Evolutionary conservation across 2,329 filamentous ascomycete genomes (phyloP).

Genomic region (Ophiostoma ips): DNA sequence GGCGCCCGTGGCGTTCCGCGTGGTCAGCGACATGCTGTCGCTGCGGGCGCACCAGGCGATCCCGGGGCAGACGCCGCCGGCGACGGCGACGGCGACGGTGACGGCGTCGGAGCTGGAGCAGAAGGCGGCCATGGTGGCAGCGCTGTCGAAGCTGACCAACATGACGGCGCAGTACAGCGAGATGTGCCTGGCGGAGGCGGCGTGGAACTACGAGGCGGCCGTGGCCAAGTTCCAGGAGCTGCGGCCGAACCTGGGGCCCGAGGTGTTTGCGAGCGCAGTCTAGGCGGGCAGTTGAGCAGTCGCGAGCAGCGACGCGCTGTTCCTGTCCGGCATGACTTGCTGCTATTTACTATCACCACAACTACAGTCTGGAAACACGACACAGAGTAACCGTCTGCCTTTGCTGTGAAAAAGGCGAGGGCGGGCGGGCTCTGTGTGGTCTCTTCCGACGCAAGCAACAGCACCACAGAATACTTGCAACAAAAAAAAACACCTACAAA

Average conservation of each 20-base stretch:
- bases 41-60: conserved; percentile 50
- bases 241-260: conserved; percentile 1
- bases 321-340: no score
- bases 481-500: no score
- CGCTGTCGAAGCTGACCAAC: conserved; percentile 62
- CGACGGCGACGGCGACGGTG: conserved; percentile 8
- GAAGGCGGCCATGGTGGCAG: conserved; percentile 56
- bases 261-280: background rate
- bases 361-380: no score
- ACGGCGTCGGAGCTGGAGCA: conserved; percentile 22
- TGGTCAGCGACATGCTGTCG: conserved; percentile 67
- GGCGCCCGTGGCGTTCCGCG: conserved; percentile 46
- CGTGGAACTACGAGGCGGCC: conserved; percentile 68
- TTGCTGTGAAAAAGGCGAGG: no score
- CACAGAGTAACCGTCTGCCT: no score
- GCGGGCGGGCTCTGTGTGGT: no score
- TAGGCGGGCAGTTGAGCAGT: background rate
- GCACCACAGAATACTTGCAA: no score
- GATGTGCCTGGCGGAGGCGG: conserved; percentile 65
- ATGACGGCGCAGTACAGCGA: conserved; percentile 70
- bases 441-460: no score
- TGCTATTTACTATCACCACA: background rate
- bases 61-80: conserved; percentile 24
- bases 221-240: conserved; percentile 61
- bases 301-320: background rate